phyloP scores from a whole-genome alignment of 371 early-diverging fungal species.

The Apophysomyces variabilis region DNA sequence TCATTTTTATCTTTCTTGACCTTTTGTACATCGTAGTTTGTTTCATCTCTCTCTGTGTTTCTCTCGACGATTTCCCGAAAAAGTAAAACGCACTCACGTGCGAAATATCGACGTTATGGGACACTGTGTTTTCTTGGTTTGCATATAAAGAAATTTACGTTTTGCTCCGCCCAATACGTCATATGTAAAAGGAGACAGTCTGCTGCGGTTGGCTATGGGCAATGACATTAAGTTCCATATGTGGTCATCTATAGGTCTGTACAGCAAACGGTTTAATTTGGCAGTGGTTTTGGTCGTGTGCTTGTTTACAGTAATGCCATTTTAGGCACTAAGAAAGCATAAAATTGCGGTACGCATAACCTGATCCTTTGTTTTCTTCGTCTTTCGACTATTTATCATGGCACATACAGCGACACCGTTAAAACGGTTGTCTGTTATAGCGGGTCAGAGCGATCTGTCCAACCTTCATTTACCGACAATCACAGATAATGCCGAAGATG shows the following conservation, averaged over 20 bases:
- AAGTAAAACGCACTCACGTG: slow-evolving; percentile 9
- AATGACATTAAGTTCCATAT: background rate
- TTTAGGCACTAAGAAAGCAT: background rate
- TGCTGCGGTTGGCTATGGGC: background rate
- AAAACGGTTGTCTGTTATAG: slow-evolving; percentile 50
- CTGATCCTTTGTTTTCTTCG: background rate
- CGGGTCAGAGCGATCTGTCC: slow-evolving; percentile 45
- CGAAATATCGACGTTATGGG: background rate
- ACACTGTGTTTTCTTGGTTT: background rate
- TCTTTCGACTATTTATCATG: slow-evolving; percentile 21
- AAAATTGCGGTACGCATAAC: background rate
- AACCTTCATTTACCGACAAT: slow-evolving; percentile 45
- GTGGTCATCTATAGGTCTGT: no score
- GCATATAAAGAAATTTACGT: background rate
- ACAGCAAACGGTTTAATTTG: no score
- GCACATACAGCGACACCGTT: slow-evolving; percentile 41
- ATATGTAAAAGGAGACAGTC: background rate
- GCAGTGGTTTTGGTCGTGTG: background rate
- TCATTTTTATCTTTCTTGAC: slow-evolving; percentile 3
- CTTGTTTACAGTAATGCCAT: slow-evolving; percentile 6
- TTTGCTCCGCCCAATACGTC: background rate
- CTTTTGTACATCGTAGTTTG: slow-evolving; percentile 8
- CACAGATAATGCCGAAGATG: slow-evolving; percentile 51
- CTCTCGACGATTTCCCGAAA: slow-evolving; percentile 10
- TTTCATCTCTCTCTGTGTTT: background rate